phyloP scores from a whole-genome alignment of 1,284 basidiomycete genomes.

The Leccinum discolor region DNA sequence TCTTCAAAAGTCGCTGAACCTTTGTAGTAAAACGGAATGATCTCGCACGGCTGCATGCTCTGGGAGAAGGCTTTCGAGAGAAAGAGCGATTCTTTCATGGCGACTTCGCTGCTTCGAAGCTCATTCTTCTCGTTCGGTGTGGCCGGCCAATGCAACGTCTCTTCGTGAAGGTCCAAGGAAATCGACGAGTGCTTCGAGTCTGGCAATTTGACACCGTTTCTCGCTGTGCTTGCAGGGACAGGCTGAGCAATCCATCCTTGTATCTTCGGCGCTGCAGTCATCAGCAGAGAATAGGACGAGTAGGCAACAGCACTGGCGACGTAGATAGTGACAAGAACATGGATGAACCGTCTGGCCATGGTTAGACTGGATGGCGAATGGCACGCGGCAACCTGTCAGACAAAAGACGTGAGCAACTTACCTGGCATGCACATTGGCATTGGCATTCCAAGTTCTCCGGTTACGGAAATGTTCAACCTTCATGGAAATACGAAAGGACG shows the following conservation, averaged over 20 bases:
- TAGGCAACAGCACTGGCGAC: slow-evolving; percentile 33
- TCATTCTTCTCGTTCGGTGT: slow-evolving; percentile 12
- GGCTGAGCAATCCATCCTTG: slow-evolving; percentile 11
- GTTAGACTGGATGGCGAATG: background rate
- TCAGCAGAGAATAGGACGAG: slow-evolving; percentile 33
- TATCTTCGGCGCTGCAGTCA: slow-evolving; percentile 18
- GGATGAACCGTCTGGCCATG: slow-evolving; percentile 16
- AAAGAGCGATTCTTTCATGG: slow-evolving; percentile 45
- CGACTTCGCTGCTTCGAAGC: slow-evolving; percentile 18
- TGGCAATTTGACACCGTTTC: background rate
- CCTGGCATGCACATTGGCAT: slow-evolving; percentile 22
- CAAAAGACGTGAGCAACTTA: background rate
- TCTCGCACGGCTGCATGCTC: slow-evolving; percentile 68
- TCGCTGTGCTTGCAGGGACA: background rate
- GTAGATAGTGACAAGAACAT: slow-evolving; percentile 27
- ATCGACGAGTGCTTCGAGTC: slow-evolving; percentile 2
- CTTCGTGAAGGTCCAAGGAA: slow-evolving; percentile 10
- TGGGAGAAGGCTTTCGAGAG: slow-evolving; percentile 70
- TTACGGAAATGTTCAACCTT: slow-evolving; percentile 1
- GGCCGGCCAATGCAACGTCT: slow-evolving; percentile 20
- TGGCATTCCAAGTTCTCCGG: background rate
- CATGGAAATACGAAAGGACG: background rate
- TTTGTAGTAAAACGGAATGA: slow-evolving; percentile 81
- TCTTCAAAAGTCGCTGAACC: slow-evolving; percentile 48
- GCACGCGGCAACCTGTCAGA: background rate